Conservation (phyloP, 805 yeast genomes). For the Myxozyma lipomycoides region DNA sequence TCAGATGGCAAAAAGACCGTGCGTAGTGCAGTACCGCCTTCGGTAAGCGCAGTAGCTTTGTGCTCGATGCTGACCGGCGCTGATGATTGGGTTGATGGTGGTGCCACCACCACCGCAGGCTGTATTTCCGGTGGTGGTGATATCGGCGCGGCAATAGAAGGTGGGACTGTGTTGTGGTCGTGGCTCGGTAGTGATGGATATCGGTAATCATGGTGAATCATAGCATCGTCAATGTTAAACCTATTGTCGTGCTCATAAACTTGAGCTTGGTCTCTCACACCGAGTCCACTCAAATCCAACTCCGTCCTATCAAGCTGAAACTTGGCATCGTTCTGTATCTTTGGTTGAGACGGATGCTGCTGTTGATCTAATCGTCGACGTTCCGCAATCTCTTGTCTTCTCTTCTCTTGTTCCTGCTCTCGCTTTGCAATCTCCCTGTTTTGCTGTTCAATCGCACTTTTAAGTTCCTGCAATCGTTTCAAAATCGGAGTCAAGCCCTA, state of each 20-base stretch:
- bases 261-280: conserved; percentile 9
- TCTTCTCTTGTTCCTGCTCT: conserved; percentile 3
- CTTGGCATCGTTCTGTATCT: not conserved
- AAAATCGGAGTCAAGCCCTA: conserved; percentile 11
- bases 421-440: conserved; percentile 9
- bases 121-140: conserved; percentile 2
- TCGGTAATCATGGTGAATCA: not conserved
- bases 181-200: conserved; percentile 9
- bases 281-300: conserved; percentile 18
- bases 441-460: conserved; percentile 26
- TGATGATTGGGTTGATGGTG: not conserved
- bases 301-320: not conserved
- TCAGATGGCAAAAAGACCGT: conserved; percentile 49
- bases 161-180: not conserved
- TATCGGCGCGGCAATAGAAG: not conserved
- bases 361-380: not conserved
- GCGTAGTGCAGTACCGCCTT: conserved; percentile 54
- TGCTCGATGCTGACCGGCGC: too few species aligned
- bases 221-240: not conserved
- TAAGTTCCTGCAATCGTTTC: conserved; percentile 22
- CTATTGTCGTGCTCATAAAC: not conserved
- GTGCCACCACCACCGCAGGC: not conserved
- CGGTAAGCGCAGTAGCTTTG: conserved; percentile 42
- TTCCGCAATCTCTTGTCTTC: conserved; percentile 8
- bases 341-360: conserved; percentile 7